Evolutionary conservation across 2,329 filamentous ascomycete species (phyloP).

Genomic region (Fusarium illudens): DNA sequence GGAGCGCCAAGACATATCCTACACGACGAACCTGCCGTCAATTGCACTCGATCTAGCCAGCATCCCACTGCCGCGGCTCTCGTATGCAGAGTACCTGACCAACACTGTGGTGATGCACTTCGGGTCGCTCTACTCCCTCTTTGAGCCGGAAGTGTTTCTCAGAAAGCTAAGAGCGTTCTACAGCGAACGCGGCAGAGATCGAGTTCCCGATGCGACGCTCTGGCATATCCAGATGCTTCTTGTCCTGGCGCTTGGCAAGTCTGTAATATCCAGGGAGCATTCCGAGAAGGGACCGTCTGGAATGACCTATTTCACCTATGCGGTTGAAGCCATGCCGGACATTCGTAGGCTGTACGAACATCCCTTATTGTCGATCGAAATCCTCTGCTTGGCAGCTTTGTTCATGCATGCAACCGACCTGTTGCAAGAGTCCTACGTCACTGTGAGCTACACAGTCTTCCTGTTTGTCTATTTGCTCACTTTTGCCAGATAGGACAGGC

Average conservation of each 20-base stretch:
- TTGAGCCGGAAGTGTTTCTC: constrained; percentile 21
- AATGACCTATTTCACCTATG: constrained; percentile 28
- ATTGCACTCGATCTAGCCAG: constrained; percentile 22
- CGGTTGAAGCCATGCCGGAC: constrained; percentile 30
- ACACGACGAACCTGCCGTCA: constrained; percentile 15
- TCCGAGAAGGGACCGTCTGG: constrained; percentile 31
- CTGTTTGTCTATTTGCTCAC: background rate
- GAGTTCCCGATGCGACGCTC: constrained; percentile 1
- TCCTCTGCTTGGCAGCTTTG: constrained; percentile 24
- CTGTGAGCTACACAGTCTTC: background rate
- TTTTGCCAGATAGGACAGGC: constrained; percentile 24
- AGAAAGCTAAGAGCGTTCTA: constrained; percentile 19
- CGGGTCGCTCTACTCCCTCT: constrained; percentile 27
- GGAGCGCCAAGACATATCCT: constrained; percentile 28
- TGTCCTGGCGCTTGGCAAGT: constrained; percentile 29
- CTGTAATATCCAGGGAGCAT: constrained; percentile 31
- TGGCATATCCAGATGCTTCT: constrained; percentile 36
- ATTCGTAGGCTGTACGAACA: constrained; percentile 28
- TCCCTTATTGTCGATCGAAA: constrained; percentile 31
- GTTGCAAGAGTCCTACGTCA: constrained; percentile 32
- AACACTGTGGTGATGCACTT: constrained; percentile 29
- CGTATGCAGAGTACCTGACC: constrained; percentile 29
- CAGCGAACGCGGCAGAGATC: background rate
- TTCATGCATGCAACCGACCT: constrained; percentile 36
- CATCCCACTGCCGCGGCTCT: constrained; percentile 24